Evolutionary conservation across 2,329 filamentous ascomycete genomes (phyloP).

Genomic region (Sclerotinia glacialis): DNA sequence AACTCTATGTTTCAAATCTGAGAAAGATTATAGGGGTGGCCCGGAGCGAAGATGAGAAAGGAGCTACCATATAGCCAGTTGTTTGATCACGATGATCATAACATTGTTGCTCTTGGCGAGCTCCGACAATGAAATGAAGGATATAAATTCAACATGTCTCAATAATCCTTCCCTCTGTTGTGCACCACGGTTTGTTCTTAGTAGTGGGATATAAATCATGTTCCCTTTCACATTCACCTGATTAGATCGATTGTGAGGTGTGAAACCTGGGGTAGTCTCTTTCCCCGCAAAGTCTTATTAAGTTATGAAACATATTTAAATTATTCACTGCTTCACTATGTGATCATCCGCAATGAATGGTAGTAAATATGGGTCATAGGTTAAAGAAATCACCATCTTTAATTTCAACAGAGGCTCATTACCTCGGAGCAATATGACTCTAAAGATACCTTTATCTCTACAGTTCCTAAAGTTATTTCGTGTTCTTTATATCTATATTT

Average conservation of each 20-base stretch:
- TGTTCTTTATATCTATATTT: background rate
- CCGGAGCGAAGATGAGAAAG: background rate
- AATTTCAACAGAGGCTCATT: background rate
- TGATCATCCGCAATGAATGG: conserved; percentile 10
- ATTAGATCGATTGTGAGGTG: background rate
- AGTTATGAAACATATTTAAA: background rate
- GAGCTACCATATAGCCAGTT: background rate
- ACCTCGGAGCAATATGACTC: background rate
- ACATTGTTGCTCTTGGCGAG: background rate
- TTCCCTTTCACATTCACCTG: background rate
- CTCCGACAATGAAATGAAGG: background rate
- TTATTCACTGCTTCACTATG: conserved; percentile 9
- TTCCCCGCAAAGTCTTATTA: background rate
- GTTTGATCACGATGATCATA: background rate
- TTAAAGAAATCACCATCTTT: background rate
- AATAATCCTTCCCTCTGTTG: background rate
- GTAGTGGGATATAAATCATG: background rate
- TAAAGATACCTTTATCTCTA: background rate
- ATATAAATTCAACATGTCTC: background rate
- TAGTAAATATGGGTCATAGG: background rate
- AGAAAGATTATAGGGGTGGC: background rate
- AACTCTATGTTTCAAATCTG: background rate
- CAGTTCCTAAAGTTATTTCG: background rate
- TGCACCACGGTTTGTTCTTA: background rate
- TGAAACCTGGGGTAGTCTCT: background rate